Evolutionary conservation across 495 filamentous ascomycete species (phyloP), one percentile per base, ranked within the genome.

Genomic region (Venustampulla echinocandica): DNA sequence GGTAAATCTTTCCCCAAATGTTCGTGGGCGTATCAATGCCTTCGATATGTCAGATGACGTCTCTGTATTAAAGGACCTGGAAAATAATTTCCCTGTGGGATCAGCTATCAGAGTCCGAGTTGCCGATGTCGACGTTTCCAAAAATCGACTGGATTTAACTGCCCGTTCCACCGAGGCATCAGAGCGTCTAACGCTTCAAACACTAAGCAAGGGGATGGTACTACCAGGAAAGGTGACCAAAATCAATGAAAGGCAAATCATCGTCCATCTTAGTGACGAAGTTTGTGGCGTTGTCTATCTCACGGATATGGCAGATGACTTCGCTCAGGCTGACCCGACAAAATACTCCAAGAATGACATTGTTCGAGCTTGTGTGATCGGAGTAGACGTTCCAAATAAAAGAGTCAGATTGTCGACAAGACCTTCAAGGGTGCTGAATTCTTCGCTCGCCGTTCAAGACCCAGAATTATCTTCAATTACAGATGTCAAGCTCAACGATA

Each of bases 1-100:
- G 90, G 80, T 90, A 38, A 95, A 85, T 58, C 62, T 97, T 20
- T 85, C 90, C 3, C 89, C 92, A n/a, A 89, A 83, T 52, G 81
- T 98, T 21, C 81, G 88, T 13, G 92, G 92, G 47, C 73, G 88
- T 41, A 76, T 98, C 37, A 77, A 74, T 30, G 71, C 79, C 39
- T 76, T 92, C 58, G 87, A 96, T 65, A 75, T 93, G 15, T 84
- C 86, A 0, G 87, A 95, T 50, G 87, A 96, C 58, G 62, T 93
- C 15, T 82, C 85, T 7, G 69, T 81, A 37, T 64, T 95, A 35
- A 71, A 78, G 20, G 75, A 94, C 57, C 64, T 95, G 4, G 74
- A 78, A n/a, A 77, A 81, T 54, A 84, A 82, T 61, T 97, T 92
- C 66, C 90, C 92, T 1, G 63, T 94, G 44, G 92, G 92, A 18